Evolutionary conservation across 345 rosid species (phyloP).

Genomic region (Iberis pinnata): DNA sequence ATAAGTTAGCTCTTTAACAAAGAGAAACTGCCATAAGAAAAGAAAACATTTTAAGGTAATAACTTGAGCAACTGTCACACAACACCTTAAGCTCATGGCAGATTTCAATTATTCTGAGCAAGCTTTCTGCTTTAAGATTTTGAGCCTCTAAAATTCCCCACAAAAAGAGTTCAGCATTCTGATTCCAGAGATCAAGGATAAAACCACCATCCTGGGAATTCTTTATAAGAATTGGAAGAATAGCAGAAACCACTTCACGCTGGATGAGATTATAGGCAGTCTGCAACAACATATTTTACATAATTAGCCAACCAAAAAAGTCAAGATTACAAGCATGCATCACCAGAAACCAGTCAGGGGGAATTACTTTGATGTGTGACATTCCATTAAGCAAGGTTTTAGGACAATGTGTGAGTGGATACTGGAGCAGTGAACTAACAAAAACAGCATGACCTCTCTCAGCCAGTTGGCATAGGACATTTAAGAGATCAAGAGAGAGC

Average conservation of each 20-base stretch:
- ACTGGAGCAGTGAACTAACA: slow-evolving; percentile 62
- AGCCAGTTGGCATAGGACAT: slow-evolving; percentile 78
- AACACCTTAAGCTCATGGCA: slow-evolving; percentile 83
- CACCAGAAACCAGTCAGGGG: background rate
- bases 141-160: slow-evolving; percentile 62
- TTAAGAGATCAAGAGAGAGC: slow-evolving; percentile 79
- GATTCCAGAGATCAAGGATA: slow-evolving; percentile 69
- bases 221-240: slow-evolving; percentile 60
- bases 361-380: slow-evolving; percentile 64
- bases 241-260: slow-evolving; percentile 53
- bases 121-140: slow-evolving; percentile 46
- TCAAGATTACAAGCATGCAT: slow-evolving; percentile 5
- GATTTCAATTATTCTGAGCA: slow-evolving; percentile 55
- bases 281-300: slow-evolving; percentile 36
- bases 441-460: slow-evolving; percentile 72
- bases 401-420: slow-evolving; percentile 76
- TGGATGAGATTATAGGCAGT: slow-evolving; percentile 79
- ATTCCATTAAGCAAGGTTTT: slow-evolving; percentile 83
- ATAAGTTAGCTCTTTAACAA: slow-evolving; percentile 1
- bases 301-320: slow-evolving; percentile 13
- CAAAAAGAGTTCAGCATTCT: slow-evolving; percentile 59
- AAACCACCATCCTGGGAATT: slow-evolving; percentile 43
- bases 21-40: slow-evolving; percentile 1
- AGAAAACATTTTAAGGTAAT: background rate
- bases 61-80: background rate